These are phyloP conservation scores for Rhynchospora pubera DNA, from an alignment of 176 grass and related monocot species.

Conservation along the genomic window DNA sequence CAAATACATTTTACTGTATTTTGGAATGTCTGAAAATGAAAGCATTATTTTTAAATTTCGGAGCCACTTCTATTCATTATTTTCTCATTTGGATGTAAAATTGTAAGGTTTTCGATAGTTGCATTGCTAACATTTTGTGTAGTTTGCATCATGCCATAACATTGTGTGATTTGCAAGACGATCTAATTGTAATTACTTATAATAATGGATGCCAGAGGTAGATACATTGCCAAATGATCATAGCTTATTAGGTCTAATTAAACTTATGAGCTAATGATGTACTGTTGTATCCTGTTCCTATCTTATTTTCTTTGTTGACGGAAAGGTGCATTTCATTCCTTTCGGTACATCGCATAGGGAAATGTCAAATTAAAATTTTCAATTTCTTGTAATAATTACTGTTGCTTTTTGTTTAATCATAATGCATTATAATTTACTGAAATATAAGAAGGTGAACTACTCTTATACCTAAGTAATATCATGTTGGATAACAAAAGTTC, in stretches of 20 bases:
- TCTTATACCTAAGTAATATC: background rate
- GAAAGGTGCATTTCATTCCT: background rate
- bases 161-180: background rate
- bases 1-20: background rate
- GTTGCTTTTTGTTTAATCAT: background rate
- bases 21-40: background rate
- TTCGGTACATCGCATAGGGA: background rate
- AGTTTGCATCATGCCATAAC: background rate
- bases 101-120: background rate
- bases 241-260: background rate
- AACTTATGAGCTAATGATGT: background rate
- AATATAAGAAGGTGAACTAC: too few relatives aligned
- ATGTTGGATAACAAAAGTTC: background rate
- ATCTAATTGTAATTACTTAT: background rate
- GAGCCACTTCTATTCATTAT: background rate
- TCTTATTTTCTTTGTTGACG: background rate
- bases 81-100: background rate
- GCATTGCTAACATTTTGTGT: background rate
- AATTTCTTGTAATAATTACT: background rate
- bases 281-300: background rate
- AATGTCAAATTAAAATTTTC: background rate
- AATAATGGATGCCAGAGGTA: background rate
- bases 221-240: background rate
- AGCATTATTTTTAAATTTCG: background rate
- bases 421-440: background rate